These are phyloP conservation scores for Penicillium paxilli DNA, from an alignment of 495 filamentous ascomycete species.

Conservation along the genomic window DNA sequence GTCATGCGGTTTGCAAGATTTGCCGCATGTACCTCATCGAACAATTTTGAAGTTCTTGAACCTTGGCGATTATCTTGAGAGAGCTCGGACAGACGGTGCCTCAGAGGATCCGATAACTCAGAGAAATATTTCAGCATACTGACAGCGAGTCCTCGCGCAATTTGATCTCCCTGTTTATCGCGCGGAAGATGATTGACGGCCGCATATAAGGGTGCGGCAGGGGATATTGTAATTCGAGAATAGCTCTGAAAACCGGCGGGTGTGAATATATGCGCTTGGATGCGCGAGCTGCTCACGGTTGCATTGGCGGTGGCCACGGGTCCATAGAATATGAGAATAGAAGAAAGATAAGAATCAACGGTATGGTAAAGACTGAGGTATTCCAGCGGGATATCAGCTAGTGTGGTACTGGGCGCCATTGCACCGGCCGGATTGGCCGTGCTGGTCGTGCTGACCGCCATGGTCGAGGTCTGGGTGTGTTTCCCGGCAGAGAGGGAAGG, in stretches of 20 bases:
- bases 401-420: conserved; percentile 14
- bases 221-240: conserved; percentile 86
- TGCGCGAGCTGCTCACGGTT: conserved; percentile 82
- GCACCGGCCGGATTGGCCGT: conserved; percentile 7
- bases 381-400: conserved; percentile 64
- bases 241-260: conserved; percentile 85
- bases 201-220: conserved; percentile 90
- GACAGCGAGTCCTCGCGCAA: conserved; percentile 86
- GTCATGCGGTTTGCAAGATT: conserved; percentile 82
- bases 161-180: conserved; percentile 90
- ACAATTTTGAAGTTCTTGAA: conserved; percentile 59
- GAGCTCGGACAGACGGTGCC: conserved; percentile 50
- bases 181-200: conserved; percentile 90
- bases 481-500: conserved; percentile 14
- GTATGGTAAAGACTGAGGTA: conserved; percentile 78
- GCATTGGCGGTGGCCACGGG: conserved; percentile 80
- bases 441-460: conserved; percentile 31
- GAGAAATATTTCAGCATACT: conserved; percentile 90
- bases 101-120: conserved; percentile 76
- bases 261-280: conserved; percentile 89
- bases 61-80: conserved; percentile 33
- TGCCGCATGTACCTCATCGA: conserved; percentile 90
- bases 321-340: conserved; percentile 83
- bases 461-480: conserved; percentile 26
- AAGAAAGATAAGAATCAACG: conserved; percentile 72